Conservation (phyloP, 495 filamentous ascomycete genomes). For the Neurospora sp. region DNA sequence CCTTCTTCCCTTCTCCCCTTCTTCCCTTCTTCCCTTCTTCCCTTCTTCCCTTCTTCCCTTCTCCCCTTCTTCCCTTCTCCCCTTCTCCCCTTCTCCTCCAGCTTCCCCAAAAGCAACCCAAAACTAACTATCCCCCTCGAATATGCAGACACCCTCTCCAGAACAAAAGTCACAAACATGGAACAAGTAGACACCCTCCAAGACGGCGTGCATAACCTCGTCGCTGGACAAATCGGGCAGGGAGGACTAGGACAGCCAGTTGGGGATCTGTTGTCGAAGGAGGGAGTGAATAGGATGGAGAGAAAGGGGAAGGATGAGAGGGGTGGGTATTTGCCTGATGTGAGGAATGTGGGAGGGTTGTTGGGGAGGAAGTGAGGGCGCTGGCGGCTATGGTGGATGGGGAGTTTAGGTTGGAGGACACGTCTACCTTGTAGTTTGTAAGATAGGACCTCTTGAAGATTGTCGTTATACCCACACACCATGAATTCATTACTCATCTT, state of each 20-base stretch:
- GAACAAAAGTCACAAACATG: constrained; percentile 55
- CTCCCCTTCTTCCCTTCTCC: no score
- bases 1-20: no score
- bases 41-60: no score
- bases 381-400: background rate
- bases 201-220: constrained; percentile 48
- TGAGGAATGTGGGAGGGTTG: background rate
- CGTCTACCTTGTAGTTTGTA: background rate
- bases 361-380: background rate
- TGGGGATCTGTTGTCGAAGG: constrained; percentile 48
- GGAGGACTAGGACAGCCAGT: constrained; percentile 50
- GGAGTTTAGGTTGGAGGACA: no score
- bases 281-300: constrained; percentile 56
- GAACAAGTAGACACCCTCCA: constrained; percentile 53
- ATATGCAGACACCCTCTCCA: constrained; percentile 47
- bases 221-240: constrained; percentile 51
- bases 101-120: background rate
- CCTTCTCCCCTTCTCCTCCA: background rate
- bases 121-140: background rate
- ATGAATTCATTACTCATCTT: no score
- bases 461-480: no score
- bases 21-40: no score
- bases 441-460: background rate
- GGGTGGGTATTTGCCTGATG: constrained; percentile 33
- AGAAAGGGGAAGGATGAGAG: constrained; percentile 50